phyloP scores from a whole-genome alignment of 345 rosid genomes.

The Pistacia atlantica region DNA sequence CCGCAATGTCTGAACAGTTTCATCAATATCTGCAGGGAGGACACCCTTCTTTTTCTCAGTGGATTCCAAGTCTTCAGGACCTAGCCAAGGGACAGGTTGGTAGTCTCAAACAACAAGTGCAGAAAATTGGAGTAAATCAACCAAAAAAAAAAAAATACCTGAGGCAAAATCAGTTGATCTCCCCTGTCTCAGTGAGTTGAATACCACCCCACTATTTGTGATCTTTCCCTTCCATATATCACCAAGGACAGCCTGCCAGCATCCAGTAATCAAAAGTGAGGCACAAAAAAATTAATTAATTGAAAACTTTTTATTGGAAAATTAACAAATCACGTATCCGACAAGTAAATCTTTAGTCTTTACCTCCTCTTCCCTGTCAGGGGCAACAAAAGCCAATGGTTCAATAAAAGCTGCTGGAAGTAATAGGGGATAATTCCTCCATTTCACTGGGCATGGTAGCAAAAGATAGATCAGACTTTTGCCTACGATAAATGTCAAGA shows the following conservation, averaged over 20 bases:
- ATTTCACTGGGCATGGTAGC: constrained; percentile 38
- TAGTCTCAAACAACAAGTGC: constrained; percentile 12
- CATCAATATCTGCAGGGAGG: constrained; percentile 33
- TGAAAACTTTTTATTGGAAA: neutral
- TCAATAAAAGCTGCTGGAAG: constrained; percentile 30
- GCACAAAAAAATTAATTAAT: constrained; percentile 3
- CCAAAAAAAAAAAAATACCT: constrained; percentile 30
- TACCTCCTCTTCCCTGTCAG: constrained; percentile 62
- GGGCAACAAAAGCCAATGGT: constrained; percentile 64
- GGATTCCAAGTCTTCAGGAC: constrained; percentile 35
- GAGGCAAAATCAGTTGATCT: constrained; percentile 40
- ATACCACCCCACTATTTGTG: constrained; percentile 48
- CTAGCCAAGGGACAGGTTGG: constrained; percentile 26
- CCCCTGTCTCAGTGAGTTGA: constrained; percentile 42
- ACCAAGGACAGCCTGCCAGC: constrained; percentile 39
- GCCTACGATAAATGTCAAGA: constrained; percentile 64
- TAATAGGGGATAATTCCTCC: constrained; percentile 45
- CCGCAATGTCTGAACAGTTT: constrained; percentile 23
- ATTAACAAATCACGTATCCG: neutral
- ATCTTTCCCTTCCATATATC: constrained; percentile 59
- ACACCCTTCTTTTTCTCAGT: constrained; percentile 37
- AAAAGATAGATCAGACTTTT: constrained; percentile 41
- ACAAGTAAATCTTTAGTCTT: constrained; percentile 5
- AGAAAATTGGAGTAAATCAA: neutral
- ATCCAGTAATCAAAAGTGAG: neutral